Conservation (phyloP, 164 flowering plant genomes). For the Saururus chinensis region DNA sequence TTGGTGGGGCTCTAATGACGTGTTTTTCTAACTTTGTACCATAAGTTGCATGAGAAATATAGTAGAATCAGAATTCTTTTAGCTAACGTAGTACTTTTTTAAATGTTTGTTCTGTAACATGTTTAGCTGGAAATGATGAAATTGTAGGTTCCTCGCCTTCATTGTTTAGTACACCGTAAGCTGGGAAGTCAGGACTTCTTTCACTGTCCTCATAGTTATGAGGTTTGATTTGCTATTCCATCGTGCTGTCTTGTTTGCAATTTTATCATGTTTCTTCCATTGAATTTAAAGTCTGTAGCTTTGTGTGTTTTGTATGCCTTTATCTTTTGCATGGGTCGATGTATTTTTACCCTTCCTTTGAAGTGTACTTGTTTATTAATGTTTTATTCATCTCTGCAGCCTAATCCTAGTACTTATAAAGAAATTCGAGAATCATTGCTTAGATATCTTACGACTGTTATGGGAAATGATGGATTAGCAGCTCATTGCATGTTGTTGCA, state of each 20-base stretch:
- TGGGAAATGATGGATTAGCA: constrained; percentile 78
- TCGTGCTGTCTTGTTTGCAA: not conserved
- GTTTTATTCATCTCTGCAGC: constrained; percentile 25
- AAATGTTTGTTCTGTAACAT: not conserved
- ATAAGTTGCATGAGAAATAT: too few species aligned
- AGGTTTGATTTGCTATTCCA: constrained; percentile 26
- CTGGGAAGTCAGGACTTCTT: constrained; percentile 44
- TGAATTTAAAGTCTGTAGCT: too few species aligned
- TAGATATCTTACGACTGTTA: constrained; percentile 55
- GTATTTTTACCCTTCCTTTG: not conserved
- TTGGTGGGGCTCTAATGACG: too few species aligned
- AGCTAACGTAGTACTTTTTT: not conserved
- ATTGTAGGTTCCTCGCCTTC: constrained; percentile 65
- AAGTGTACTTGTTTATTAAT: not conserved
- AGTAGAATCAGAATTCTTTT: too few species aligned
- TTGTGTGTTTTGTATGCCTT: not conserved
- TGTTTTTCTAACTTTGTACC: too few species aligned
- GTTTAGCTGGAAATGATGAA: not conserved
- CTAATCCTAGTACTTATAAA: constrained; percentile 34
- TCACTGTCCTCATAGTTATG: constrained; percentile 21
- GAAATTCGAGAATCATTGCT: constrained; percentile 55
- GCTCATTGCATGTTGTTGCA: constrained; percentile 85
- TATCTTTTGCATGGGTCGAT: too few species aligned
- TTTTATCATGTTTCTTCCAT: not conserved
- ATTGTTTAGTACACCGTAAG: constrained; percentile 64